These are phyloP conservation scores for Colletotrichum melonis DNA, from an alignment of 2,329 filamentous ascomycete genomes.

Conservation along the genomic window DNA sequence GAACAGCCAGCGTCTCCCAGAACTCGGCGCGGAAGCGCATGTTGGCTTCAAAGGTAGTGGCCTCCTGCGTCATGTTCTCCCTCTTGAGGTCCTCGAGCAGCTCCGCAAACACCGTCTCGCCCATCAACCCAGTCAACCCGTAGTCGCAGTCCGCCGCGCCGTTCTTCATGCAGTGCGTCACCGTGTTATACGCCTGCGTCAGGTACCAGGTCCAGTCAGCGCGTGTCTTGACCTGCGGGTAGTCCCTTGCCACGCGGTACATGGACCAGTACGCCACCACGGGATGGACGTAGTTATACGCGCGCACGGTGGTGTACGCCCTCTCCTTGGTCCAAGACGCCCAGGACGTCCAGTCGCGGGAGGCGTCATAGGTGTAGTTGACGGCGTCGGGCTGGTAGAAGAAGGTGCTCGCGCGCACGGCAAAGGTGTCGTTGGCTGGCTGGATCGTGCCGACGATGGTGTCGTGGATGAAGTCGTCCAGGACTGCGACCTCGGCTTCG, in stretches of 20 bases:
- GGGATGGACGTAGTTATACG: constrained; percentile 71
- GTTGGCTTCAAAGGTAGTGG: constrained; percentile 47
- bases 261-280: constrained; percentile 67
- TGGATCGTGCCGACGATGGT: constrained; percentile 64
- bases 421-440: constrained; percentile 48
- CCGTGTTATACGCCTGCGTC: constrained; percentile 62
- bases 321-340: constrained; percentile 46
- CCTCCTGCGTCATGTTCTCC: constrained; percentile 52
- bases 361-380: constrained; percentile 55
- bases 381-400: constrained; percentile 62
- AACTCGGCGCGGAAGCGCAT: constrained; percentile 61
- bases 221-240: constrained; percentile 51
- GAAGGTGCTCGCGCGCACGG: constrained; percentile 62
- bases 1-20: constrained; percentile 63
- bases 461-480: constrained; percentile 65
- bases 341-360: constrained; percentile 54
- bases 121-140: constrained; percentile 64
- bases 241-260: constrained; percentile 64
- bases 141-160: constrained; percentile 52
- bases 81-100: constrained; percentile 61
- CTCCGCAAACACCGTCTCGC: constrained; percentile 67
- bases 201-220: constrained; percentile 65
- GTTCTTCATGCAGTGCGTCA: constrained; percentile 50
- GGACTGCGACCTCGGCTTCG: constrained; percentile 58
- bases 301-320: constrained; percentile 59